phyloP scores from a whole-genome alignment of 768 basidiomycete species.

The Cyathus striatus region DNA sequence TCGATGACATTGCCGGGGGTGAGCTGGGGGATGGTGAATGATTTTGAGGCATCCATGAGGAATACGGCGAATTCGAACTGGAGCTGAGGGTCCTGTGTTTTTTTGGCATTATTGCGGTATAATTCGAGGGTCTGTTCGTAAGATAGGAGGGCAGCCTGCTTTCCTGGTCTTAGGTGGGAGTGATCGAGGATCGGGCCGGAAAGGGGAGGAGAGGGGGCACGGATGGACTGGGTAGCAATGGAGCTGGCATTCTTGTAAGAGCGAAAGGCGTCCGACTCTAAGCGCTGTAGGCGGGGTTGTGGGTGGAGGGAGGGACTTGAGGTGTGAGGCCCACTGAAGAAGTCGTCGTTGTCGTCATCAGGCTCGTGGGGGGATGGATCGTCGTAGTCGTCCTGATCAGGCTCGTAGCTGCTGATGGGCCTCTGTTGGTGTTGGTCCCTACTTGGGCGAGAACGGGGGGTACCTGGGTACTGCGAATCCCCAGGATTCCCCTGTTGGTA shows the following conservation, averaged over 20 bases:
- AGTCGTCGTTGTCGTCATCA: slow-evolving; percentile 45
- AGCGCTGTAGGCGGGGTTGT: slow-evolving; percentile 20
- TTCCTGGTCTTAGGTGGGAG: slow-evolving; percentile 89
- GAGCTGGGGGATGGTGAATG: slow-evolving; percentile 68
- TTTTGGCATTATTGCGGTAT: slow-evolving; percentile 97
- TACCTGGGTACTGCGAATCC: not conserved
- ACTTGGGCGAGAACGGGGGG: slow-evolving; percentile 10
- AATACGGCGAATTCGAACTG: slow-evolving; percentile 99
- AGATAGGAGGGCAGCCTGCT: slow-evolving; percentile 87
- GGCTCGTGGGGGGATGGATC: slow-evolving; percentile 30
- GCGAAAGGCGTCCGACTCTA: slow-evolving; percentile 15
- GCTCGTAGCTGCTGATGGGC: slow-evolving; percentile 25
- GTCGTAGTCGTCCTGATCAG: slow-evolving; percentile 35
- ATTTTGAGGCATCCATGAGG: slow-evolving; percentile 96
- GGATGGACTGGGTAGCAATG: slow-evolving; percentile 48
- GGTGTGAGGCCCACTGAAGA: slow-evolving; percentile 33
- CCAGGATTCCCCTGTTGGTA: slow-evolving; percentile 10
- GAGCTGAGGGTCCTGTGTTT: slow-evolving; percentile 95
- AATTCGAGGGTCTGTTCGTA: slow-evolving; percentile 96
- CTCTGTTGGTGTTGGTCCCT: slow-evolving; percentile 12
- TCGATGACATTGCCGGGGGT: slow-evolving; percentile 74
- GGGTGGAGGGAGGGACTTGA: slow-evolving; percentile 7
- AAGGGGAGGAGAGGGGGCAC: slow-evolving; percentile 63
- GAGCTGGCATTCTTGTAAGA: slow-evolving; percentile 31
- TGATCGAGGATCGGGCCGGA: slow-evolving; percentile 77